A percentile compares a stretch with the other conserved stretches of the same genome.
Conservation (phyloP, 1,284 basidiomycete genomes). For the Apiotrichum mycotoxinovorans region DNA sequence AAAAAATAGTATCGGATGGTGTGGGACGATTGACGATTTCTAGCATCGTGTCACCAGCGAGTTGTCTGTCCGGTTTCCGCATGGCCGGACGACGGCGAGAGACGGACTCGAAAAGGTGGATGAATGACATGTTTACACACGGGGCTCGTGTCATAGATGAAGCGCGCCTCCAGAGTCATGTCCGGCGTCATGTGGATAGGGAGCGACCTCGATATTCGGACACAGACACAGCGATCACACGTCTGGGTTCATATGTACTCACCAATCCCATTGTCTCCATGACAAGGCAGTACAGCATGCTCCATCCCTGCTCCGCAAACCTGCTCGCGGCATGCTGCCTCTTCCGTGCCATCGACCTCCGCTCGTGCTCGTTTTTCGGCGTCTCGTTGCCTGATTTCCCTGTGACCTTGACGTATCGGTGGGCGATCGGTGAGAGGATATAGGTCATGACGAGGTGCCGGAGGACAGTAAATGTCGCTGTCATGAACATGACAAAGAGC, state of each 20-base stretch:
- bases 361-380: slow-evolving; percentile 7
- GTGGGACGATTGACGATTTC: background rate
- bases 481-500: slow-evolving; percentile 67
- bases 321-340: slow-evolving; percentile 67
- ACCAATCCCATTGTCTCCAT: slow-evolving; percentile 80
- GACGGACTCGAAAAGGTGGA: background rate
- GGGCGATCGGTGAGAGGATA: slow-evolving; percentile 62
- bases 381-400: background rate
- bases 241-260: too few relatives aligned
- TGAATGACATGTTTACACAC: background rate
- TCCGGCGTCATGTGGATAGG: background rate
- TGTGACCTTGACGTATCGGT: background rate
- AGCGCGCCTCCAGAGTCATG: background rate
- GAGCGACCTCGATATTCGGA: background rate
- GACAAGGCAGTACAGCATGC: slow-evolving; percentile 70
- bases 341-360: slow-evolving; percentile 11
- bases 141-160: background rate
- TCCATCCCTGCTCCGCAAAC: slow-evolving; percentile 95
- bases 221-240: too few relatives aligned
- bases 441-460: slow-evolving; percentile 70
- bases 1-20: background rate
- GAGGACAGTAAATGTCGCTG: slow-evolving; percentile 70
- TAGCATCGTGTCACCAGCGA: too few relatives aligned
- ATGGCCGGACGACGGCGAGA: background rate
- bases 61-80: too few relatives aligned